These are phyloP conservation scores for Dothideomycetes sp. DNA, from an alignment of 2,329 filamentous ascomycete species.

Conservation along the genomic window DNA sequence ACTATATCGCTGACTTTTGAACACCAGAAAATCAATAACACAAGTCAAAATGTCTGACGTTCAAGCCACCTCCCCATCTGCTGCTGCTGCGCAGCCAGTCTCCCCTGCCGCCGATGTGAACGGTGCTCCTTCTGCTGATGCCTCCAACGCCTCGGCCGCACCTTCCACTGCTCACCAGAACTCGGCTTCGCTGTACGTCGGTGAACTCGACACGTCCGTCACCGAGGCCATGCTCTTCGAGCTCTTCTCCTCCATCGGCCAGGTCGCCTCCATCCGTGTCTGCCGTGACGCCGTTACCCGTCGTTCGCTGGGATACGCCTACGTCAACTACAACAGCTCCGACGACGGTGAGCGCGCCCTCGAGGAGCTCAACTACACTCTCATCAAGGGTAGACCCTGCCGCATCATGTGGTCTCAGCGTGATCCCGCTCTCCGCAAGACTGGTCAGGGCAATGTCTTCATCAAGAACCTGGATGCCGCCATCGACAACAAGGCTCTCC, in stretches of 20 bases:
- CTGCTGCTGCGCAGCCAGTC: slow-evolving; percentile 63
- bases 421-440: slow-evolving; percentile 97
- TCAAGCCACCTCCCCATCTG: slow-evolving; percentile 43
- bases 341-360: slow-evolving; percentile 94
- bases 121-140: slow-evolving; percentile 54
- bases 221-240: slow-evolving; percentile 99
- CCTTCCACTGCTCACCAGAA: slow-evolving; percentile 61
- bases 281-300: slow-evolving; percentile 98
- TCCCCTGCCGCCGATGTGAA: slow-evolving; percentile 58
- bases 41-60: slow-evolving; percentile 26
- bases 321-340: slow-evolving; percentile 99
- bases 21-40: slow-evolving; percentile 13
- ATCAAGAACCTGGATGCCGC: slow-evolving; percentile 99
- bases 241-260: slow-evolving; percentile 98
- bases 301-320: slow-evolving; percentile 96
- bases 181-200: slow-evolving; percentile 96
- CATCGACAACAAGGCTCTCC: slow-evolving; percentile 99
- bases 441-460: slow-evolving; percentile 97
- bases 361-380: slow-evolving; percentile 98
- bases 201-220: slow-evolving; percentile 93
- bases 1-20: too few relatives aligned
- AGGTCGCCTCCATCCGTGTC: slow-evolving; percentile 97
- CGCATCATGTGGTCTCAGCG: slow-evolving; percentile 99
- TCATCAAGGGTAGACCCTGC: slow-evolving; percentile 98
- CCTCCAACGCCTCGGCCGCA: slow-evolving; percentile 57